phyloP scores from a whole-genome alignment of 2,329 filamentous ascomycete species.

The Calonectria crousiana region DNA sequence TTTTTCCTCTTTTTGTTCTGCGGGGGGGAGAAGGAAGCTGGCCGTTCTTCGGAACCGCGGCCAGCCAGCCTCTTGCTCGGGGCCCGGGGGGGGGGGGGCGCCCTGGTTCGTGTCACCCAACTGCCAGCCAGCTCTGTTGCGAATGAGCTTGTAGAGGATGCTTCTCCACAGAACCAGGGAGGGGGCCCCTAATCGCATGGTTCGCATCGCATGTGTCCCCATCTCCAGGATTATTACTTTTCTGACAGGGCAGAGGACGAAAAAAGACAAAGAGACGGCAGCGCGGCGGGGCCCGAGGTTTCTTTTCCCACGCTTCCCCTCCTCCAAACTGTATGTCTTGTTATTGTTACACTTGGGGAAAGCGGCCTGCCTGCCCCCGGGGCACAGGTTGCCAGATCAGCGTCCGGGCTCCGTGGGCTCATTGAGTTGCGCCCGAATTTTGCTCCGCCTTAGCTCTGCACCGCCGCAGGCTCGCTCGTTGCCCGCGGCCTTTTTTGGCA shows the following conservation, averaged over 20 bases:
- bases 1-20: neutral
- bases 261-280: neutral
- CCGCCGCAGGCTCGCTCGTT: neutral
- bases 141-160: slow-evolving; percentile 7
- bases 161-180: slow-evolving; percentile 12
- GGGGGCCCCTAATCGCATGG: slow-evolving; percentile 11
- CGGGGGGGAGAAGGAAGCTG: neutral
- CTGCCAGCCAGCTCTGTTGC: neutral
- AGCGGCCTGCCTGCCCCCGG: neutral
- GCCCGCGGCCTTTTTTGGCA: neutral
- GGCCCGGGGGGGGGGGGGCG: neutral
- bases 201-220: slow-evolving; percentile 4
- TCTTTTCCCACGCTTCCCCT: neutral
- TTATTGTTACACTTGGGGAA: neutral
- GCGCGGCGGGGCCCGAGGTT: neutral
- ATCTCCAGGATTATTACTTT: slow-evolving; percentile 10
- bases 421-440: slow-evolving; percentile 6
- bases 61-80: neutral
- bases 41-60: neutral
- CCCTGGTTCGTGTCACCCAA: slow-evolving; percentile 14
- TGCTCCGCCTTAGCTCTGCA: neutral
- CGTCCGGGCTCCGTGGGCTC: neutral
- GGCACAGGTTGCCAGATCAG: neutral
- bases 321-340: slow-evolving; percentile 3
- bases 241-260: neutral